Conservation (phyloP, 2,329 filamentous ascomycete genomes). For the Celoporthe dispersa region DNA sequence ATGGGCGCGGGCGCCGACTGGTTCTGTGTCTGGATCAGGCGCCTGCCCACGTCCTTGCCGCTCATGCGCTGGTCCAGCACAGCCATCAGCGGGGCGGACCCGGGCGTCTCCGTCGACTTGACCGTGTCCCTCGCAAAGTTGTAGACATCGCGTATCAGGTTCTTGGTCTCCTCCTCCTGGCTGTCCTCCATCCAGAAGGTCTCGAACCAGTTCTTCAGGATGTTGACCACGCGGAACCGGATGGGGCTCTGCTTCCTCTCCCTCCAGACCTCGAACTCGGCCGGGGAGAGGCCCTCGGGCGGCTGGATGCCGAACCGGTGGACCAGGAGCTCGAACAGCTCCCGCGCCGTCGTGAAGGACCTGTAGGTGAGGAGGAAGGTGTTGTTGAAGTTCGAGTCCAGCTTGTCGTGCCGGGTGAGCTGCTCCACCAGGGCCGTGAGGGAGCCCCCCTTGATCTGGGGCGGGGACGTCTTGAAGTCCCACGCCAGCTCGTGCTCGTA, state of each 20-base stretch:
- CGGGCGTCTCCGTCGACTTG: constrained; percentile 90
- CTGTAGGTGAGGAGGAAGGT: constrained; percentile 97
- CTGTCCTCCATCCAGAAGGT: constrained; percentile 98
- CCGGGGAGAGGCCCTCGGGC: constrained; percentile 74
- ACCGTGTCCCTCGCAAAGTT: constrained; percentile 90
- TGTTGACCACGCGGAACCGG: constrained; percentile 94
- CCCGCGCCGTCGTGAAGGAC: constrained; percentile 88
- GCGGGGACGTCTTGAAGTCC: constrained; percentile 77
- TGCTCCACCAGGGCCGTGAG: constrained; percentile 90
- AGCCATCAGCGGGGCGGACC: constrained; percentile 80
- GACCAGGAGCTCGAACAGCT: constrained; percentile 91
- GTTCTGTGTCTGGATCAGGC: constrained; percentile 84
- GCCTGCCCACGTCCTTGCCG: constrained; percentile 86
- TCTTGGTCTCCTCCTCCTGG: constrained; percentile 74
- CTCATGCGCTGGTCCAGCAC: constrained; percentile 86
- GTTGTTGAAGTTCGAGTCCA: constrained; percentile 94
- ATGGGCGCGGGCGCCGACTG: constrained; percentile 85
- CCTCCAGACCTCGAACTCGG: constrained; percentile 85
- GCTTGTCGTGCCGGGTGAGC: constrained; percentile 91
- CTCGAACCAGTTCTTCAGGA: constrained; percentile 97
- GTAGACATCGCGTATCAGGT: constrained; percentile 86
- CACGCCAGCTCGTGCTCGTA: constrained; percentile 88
- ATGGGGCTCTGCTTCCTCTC: constrained; percentile 96
- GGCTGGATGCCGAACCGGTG: constrained; percentile 92
- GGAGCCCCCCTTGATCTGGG: constrained; percentile 85